Evolutionary conservation across 2,329 filamentous ascomycete genomes (phyloP).

Genomic region (Nigrospora osmanthi): DNA sequence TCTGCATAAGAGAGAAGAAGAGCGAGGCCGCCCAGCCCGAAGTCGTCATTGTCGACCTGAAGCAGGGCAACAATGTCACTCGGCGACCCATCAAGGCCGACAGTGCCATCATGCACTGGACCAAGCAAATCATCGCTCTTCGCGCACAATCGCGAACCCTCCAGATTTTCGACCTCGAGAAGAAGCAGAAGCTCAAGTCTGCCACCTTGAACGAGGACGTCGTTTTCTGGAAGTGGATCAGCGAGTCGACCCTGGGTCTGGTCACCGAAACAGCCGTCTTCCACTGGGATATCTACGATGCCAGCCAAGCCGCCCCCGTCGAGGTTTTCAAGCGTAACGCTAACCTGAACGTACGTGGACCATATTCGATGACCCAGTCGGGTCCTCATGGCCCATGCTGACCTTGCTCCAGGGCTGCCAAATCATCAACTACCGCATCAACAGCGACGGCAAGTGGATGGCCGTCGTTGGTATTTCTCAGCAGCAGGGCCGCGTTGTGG

Average conservation of each 20-base stretch:
- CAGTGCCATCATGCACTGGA: slow-evolving; percentile 99
- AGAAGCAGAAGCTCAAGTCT: slow-evolving; percentile 95
- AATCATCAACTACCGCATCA: slow-evolving; percentile 99
- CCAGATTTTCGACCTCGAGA: slow-evolving; percentile 92
- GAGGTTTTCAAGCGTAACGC: slow-evolving; percentile 94
- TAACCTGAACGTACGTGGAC: slow-evolving; percentile 66
- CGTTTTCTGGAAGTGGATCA: slow-evolving; percentile 99
- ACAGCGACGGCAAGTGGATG: slow-evolving; percentile 96
- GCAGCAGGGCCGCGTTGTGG: slow-evolving; percentile 86
- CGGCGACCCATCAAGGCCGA: slow-evolving; percentile 96
- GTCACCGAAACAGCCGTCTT: slow-evolving; percentile 88
- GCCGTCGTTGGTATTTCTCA: slow-evolving; percentile 94
- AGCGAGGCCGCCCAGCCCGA: slow-evolving; percentile 77
- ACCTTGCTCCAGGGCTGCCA: slow-evolving; percentile 65
- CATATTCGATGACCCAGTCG: not conserved
- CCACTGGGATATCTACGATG: slow-evolving; percentile 96
- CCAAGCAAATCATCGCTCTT: slow-evolving; percentile 88
- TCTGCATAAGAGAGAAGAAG: slow-evolving; percentile 94
- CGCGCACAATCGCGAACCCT: slow-evolving; percentile 91
- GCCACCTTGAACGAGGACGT: slow-evolving; percentile 96
- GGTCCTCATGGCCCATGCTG: not conserved
- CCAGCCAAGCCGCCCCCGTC: slow-evolving; percentile 67
- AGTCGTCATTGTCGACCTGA: slow-evolving; percentile 96
- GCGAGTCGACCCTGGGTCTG: slow-evolving; percentile 76
- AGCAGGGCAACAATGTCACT: slow-evolving; percentile 94